Evolutionary conservation across 441 rosid species (phyloP), one percentile per base, ranked within the genome.

Genomic region (Pelargonium cotyledonis): DNA sequence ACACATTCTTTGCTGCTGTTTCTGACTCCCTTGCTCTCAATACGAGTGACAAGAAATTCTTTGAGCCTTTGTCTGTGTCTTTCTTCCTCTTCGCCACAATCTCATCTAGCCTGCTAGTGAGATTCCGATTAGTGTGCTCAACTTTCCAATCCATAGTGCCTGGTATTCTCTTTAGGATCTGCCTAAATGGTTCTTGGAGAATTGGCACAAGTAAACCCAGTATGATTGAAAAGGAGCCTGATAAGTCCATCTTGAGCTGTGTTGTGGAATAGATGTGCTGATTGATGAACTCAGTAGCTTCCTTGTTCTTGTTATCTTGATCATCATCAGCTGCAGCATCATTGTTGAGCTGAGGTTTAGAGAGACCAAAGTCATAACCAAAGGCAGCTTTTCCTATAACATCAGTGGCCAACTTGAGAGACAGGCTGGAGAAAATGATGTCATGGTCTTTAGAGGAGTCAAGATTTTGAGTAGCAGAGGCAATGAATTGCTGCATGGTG

Each of bases 381-480:
- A 94, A 91, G 40, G 96, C 97, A n/a, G 97, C 96, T 84, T 89
- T 86, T 63, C 97, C 96, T 12, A 94, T 88, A 1, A 94, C 87
- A 70, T 94, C 98, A 0, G 97, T 86, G 57, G 98, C 90, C 73
- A 91, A 73, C 78, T 81, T 81, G 79, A 94, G 96, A 58, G 92
- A 89, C 9, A 91, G 78, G 70, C 84, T 82, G 63, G 98, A 94
- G 81, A 91, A 87, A 62, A 68, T 75, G 11, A 91, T 58, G 76
- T 87, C 95, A 63, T 75, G 72, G 51, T 78, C 74, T 3, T 65
- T 19, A 18, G 71, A 76, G 4, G 83, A 75, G 5, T 77, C 76
- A 60, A 94, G 86, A 70, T 81, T 80, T 40, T 78, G 79, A 35
- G 91, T 85, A 8, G 96, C 91, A 23, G 83, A 78, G 53, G 84